These are phyloP conservation scores for Malus hybrid DNA, from an alignment of 331 rosid species.

Conservation along the genomic window DNA sequence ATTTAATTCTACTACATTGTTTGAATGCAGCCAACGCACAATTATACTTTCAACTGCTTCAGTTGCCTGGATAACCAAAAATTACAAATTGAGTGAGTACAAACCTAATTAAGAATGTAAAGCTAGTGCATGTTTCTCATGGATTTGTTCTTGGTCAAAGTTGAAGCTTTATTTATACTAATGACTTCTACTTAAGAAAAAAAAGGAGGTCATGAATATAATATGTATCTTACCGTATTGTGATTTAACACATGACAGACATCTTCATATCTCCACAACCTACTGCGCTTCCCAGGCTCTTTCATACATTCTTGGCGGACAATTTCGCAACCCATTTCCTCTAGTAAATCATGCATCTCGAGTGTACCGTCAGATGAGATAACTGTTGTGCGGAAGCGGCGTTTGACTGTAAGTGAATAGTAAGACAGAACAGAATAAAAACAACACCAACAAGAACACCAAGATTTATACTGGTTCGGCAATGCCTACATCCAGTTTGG, in stretches of 20 bases:
- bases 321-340: slow-evolving; percentile 2
- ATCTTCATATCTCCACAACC: background rate
- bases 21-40: background rate
- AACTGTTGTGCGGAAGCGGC: too few species aligned
- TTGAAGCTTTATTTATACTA: background rate
- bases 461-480: too few species aligned
- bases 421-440: too few species aligned
- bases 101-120: background rate
- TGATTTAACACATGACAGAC: background rate
- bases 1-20: background rate
- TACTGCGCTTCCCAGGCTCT: background rate
- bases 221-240: background rate
- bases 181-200: background rate
- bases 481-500: too few species aligned
- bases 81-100: background rate
- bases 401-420: too few species aligned
- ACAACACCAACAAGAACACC: too few species aligned
- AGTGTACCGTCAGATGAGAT: background rate
- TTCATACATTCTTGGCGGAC: background rate
- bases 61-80: background rate
- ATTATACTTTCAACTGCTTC: background rate
- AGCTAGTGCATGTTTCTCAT: background rate
- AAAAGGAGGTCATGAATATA: background rate
- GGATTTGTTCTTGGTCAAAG: background rate
- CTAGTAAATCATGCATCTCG: slow-evolving; percentile 9